These are phyloP conservation scores for Afroboletus lepidellus DNA, from an alignment of 1,284 basidiomycete genomes.

Conservation along the genomic window DNA sequence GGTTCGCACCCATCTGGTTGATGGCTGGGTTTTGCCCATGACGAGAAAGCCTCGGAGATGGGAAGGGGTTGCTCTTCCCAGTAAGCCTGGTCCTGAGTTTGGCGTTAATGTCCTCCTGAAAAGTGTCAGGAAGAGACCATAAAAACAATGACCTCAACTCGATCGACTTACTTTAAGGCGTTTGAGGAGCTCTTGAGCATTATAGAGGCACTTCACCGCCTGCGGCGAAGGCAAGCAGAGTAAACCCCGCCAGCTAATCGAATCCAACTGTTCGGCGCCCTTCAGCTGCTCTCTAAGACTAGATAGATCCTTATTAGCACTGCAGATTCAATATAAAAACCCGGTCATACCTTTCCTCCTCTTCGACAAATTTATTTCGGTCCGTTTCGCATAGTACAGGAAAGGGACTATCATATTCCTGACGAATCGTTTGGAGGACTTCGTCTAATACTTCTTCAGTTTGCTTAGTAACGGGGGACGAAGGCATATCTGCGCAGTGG, in stretches of 20 bases:
- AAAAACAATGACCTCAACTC: not conserved
- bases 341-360: conserved; percentile 10
- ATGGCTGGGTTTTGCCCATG: not conserved
- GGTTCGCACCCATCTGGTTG: too few relatives aligned
- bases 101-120: conserved; percentile 7
- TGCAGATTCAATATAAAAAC: not conserved
- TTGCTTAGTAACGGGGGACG: conserved; percentile 1
- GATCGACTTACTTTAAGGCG: conserved; percentile 7
- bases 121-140: not conserved
- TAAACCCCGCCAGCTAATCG: not conserved
- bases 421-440: not conserved
- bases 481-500: conserved; percentile 9
- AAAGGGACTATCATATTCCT: not conserved
- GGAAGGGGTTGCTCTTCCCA: not conserved
- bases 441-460: conserved; percentile 9
- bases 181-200: conserved; percentile 4
- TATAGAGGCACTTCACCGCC: conserved; percentile 1
- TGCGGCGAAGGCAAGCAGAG: conserved; percentile 7
- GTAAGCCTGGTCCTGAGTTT: conserved; percentile 5
- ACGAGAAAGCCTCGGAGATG: not conserved
- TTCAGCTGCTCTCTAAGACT: conserved; percentile 14
- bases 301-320: not conserved
- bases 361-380: not conserved
- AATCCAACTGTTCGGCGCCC: not conserved
- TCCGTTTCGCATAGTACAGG: conserved; percentile 11